Conservation (phyloP, 2,329 filamentous ascomycete species). For the Fusarium pseudoanthophilum region DNA sequence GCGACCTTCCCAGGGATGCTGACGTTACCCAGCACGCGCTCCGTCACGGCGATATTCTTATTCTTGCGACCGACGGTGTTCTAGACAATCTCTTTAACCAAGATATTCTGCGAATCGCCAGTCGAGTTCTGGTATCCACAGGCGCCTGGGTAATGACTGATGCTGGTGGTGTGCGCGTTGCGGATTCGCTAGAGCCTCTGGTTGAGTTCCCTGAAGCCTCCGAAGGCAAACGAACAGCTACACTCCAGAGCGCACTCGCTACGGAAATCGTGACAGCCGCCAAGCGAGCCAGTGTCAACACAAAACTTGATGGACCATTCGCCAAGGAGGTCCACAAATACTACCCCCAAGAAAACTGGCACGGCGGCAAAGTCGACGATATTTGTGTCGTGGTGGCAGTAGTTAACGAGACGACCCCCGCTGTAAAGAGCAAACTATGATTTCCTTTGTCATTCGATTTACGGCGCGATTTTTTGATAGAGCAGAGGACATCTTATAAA, state of each 20-base stretch:
- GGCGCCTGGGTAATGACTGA: slow-evolving; percentile 78
- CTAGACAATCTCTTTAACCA: slow-evolving; percentile 96
- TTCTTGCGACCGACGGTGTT: slow-evolving; percentile 94
- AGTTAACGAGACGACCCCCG: slow-evolving; percentile 70
- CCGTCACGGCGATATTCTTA: slow-evolving; percentile 90
- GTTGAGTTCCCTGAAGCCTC: slow-evolving; percentile 45
- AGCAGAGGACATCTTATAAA: slow-evolving; percentile 40
- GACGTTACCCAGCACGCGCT: slow-evolving; percentile 80
- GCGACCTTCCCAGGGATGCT: slow-evolving; percentile 86
- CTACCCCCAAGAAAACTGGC: slow-evolving; percentile 87
- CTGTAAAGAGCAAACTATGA: slow-evolving; percentile 50
- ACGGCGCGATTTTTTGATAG: slow-evolving; percentile 40
- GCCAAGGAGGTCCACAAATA: slow-evolving; percentile 92
- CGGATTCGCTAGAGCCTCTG: slow-evolving; percentile 65
- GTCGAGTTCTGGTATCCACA: slow-evolving; percentile 75
- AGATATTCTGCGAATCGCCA: slow-evolving; percentile 85
- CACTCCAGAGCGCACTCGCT: slow-evolving; percentile 82
- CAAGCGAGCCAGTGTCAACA: slow-evolving; percentile 85
- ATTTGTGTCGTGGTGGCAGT: slow-evolving; percentile 88
- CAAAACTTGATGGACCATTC: slow-evolving; percentile 88
- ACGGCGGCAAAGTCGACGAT: slow-evolving; percentile 94
- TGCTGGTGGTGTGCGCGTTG: slow-evolving; percentile 70
- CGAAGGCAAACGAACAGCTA: slow-evolving; percentile 52
- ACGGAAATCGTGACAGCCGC: slow-evolving; percentile 83
- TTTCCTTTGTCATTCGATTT: slow-evolving; percentile 26